Conservation (phyloP, 78 protist species). For the Dictyostelium brefeldianum region DNA sequence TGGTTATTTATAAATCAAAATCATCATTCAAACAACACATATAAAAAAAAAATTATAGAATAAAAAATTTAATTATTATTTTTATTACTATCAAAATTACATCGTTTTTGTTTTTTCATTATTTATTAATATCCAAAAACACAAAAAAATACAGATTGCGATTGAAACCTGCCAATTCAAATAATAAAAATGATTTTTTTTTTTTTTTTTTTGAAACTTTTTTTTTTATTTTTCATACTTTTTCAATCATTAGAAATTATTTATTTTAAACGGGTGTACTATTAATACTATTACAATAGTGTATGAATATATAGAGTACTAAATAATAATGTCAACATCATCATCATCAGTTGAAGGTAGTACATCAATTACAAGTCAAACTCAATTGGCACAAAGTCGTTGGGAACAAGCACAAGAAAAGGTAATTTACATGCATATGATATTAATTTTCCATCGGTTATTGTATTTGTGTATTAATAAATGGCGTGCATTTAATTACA, state of each 20-base stretch:
- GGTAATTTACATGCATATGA: slow-evolving; percentile 6
- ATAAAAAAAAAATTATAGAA: neutral
- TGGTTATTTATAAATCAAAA: neutral
- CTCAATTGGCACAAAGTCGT: slow-evolving; percentile 30
- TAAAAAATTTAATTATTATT: neutral
- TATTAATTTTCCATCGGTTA: no score
- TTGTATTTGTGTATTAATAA: neutral
- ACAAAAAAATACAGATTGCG: no score
- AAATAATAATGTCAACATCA: slow-evolving; percentile 26
- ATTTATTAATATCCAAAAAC: no score
- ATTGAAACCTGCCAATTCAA: no score
- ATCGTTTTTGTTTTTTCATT: no score
- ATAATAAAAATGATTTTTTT: no score
- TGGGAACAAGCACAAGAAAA: slow-evolving; percentile 81
- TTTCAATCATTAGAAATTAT: neutral
- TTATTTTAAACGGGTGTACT: no score
- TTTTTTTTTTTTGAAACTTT: neutral
- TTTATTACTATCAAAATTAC: neutral
- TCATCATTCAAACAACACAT: neutral
- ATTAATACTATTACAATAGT: no score
- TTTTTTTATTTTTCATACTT: neutral
- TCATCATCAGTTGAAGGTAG: slow-evolving; percentile 10
- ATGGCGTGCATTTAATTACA: neutral
- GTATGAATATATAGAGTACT: no score
- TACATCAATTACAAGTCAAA: neutral